Percentiles rank a stretch among this genome's conserved stretches.
phyloP scores from a whole-genome alignment of 2,329 filamentous ascomycete species.

The Dothistroma pini region DNA sequence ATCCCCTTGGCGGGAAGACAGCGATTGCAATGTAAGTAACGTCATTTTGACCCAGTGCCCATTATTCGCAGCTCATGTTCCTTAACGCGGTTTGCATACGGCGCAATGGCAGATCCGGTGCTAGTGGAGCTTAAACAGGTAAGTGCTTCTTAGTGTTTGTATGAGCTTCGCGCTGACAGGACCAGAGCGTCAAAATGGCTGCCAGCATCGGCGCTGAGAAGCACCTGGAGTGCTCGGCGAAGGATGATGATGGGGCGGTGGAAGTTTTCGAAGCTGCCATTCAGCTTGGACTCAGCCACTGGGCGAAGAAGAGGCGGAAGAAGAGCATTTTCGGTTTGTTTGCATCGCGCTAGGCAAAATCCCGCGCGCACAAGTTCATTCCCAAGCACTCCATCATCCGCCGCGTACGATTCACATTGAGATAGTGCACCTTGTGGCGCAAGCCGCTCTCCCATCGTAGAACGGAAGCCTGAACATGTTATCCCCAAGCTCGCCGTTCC shows the following conservation, averaged over 20 bases:
- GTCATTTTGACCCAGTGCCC: not conserved
- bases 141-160: not conserved
- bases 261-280: constrained; percentile 3
- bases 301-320: not conserved
- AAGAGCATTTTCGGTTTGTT: not conserved
- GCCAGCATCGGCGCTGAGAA: not conserved
- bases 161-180: not conserved
- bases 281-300: not conserved
- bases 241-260: not conserved
- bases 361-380: no score
- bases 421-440: no score
- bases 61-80: not conserved
- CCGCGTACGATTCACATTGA: no score
- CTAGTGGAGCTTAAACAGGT: not conserved
- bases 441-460: no score
- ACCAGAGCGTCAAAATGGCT: not conserved
- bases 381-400: no score
- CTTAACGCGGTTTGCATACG: not conserved
- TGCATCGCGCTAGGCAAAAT: no score
- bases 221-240: constrained; percentile 7
- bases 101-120: not conserved
- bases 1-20: not conserved
- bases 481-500: no score
- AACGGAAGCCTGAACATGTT: no score
- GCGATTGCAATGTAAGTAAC: not conserved